Evolutionary conservation across 116 monocot genomes (phyloP).

Genomic region (Papilionanthe hybrid): DNA sequence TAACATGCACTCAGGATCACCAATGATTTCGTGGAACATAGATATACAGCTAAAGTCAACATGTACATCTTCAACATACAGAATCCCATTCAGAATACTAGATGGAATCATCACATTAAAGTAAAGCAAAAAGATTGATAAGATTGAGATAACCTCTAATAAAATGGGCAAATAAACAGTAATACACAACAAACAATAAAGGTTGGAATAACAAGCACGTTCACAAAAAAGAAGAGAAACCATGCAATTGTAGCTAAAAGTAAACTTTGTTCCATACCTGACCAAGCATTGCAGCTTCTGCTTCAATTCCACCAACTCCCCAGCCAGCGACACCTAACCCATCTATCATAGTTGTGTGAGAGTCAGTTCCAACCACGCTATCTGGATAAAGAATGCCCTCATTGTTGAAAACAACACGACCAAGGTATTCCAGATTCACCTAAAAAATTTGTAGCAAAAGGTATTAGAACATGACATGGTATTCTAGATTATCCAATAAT

Average conservation of each 20-base stretch:
- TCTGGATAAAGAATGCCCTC: constrained; percentile 47
- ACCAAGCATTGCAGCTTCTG: constrained; percentile 46
- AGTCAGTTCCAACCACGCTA: constrained; percentile 55
- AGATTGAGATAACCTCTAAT: not conserved
- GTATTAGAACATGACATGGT: constrained; percentile 31
- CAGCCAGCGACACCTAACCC: constrained; percentile 57
- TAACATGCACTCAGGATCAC: not conserved
- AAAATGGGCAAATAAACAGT: not conserved
- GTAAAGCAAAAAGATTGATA: not conserved
- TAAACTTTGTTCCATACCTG: constrained; percentile 20
- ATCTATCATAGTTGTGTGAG: constrained; percentile 63
- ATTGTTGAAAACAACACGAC: constrained; percentile 51
- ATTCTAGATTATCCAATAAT: constrained; percentile 46
- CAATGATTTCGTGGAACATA: not conserved
- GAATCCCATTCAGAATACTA: not conserved
- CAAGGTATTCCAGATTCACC: constrained; percentile 58
- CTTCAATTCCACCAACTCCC: constrained; percentile 65
- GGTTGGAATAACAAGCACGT: not conserved
- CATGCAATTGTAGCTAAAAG: not conserved
- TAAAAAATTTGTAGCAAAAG: constrained; percentile 10
- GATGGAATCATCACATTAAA: not conserved
- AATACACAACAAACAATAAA: not conserved
- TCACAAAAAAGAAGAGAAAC: not conserved
- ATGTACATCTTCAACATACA: not conserved
- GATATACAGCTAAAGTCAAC: not conserved